These are phyloP conservation scores for Periglandula ipomoeae DNA, from an alignment of 2,329 filamentous ascomycete genomes.

Conservation along the genomic window DNA sequence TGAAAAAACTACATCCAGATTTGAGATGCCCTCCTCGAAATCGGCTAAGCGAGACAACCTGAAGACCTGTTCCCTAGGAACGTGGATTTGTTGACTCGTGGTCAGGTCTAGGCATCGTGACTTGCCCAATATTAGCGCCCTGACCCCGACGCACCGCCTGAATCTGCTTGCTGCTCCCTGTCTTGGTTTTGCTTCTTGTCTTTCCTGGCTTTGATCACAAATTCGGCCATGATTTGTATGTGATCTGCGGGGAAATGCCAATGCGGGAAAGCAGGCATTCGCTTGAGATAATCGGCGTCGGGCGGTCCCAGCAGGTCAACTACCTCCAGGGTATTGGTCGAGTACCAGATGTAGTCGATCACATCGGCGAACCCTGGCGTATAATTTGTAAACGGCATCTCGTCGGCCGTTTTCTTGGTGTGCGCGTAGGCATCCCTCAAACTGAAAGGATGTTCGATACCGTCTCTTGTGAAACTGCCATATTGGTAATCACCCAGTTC, in stretches of 20 bases:
- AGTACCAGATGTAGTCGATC: conserved; percentile 97
- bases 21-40: conserved; percentile 11
- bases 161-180: conserved; percentile 47
- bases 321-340: conserved; percentile 79
- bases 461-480: conserved; percentile 84
- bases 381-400: conserved; percentile 93
- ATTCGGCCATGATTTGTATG: conserved; percentile 80
- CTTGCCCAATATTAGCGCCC: conserved; percentile 18
- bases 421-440: conserved; percentile 82
- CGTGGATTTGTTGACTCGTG: no score
- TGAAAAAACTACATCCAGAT: conserved; percentile 28
- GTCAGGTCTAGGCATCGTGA: conserved; percentile 1
- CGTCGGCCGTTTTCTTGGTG: conserved; percentile 72
- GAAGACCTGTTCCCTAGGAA: no score
- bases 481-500: conserved; percentile 79
- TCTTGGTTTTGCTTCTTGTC: conserved; percentile 62
- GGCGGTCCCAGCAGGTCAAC: conserved; percentile 78
- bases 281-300: conserved; percentile 74
- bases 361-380: conserved; percentile 86
- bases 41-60: neutral
- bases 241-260: conserved; percentile 94
- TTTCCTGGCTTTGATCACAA: conserved; percentile 80
- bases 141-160: conserved; percentile 32
- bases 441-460: conserved; percentile 90
- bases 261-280: conserved; percentile 85